Conservation (phyloP, 1,284 basidiomycete genomes). For the Hemileia vastatrix region DNA sequence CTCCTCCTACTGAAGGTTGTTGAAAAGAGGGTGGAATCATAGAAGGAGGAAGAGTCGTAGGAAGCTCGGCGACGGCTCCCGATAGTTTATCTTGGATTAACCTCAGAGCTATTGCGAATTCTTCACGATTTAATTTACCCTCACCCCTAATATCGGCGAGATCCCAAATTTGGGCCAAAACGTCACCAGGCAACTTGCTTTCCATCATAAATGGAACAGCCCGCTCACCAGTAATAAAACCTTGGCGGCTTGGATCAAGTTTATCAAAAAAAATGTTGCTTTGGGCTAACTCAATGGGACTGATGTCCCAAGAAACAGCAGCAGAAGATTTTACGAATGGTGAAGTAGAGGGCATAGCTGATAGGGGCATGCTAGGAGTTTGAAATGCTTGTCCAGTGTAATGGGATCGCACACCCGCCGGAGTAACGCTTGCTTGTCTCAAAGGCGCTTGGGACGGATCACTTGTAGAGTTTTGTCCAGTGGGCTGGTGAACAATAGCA, state of each 20-base stretch:
- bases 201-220: conserved; percentile 95
- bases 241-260: conserved; percentile 65
- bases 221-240: conserved; percentile 81
- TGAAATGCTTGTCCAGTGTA: conserved; percentile 13
- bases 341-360: not conserved
- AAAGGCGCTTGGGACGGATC: conserved; percentile 29
- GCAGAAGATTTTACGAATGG: not conserved
- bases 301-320: conserved; percentile 66
- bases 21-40: conserved; percentile 75
- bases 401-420: conserved; percentile 4
- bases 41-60: conserved; percentile 58
- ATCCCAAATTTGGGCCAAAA: conserved; percentile 90
- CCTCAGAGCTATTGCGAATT: conserved; percentile 93
- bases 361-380: not conserved
- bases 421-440: conserved; percentile 12
- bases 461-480: conserved; percentile 5
- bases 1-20: no score
- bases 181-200: conserved; percentile 72
- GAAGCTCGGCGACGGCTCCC: conserved; percentile 63
- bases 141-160: conserved; percentile 82
- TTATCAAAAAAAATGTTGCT: conserved; percentile 74
- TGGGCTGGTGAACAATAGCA: conserved; percentile 11
- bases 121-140: conserved; percentile 76
- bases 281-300: conserved; percentile 65
- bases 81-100: conserved; percentile 79